Percentiles rank a stretch among this genome's conserved stretches.
phyloP scores from a whole-genome alignment of 2,329 filamentous ascomycete species.

The Alternaria rosae region DNA sequence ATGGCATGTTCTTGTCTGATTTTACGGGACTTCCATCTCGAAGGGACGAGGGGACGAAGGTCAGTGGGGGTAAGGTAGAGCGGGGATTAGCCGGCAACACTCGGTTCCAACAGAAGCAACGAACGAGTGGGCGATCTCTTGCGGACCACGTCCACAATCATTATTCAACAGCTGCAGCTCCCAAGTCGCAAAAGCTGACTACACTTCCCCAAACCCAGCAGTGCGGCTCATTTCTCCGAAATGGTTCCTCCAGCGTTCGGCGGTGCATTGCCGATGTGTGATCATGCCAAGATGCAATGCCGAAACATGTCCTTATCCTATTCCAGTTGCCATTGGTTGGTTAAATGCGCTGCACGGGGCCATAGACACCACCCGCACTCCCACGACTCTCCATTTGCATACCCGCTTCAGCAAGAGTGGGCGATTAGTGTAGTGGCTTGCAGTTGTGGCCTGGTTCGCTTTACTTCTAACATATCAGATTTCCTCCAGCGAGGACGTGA shows the following conservation, averaged over 20 bases:
- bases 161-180: not conserved
- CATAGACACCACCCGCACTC: not conserved
- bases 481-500: not conserved
- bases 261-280: not conserved
- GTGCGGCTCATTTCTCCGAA: not conserved
- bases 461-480: too few species aligned
- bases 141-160: not conserved
- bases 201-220: not conserved
- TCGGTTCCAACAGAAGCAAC: not conserved
- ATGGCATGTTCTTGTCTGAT: conserved; percentile 6
- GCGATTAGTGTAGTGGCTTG: not conserved
- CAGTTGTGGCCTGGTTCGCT: not conserved
- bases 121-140: not conserved
- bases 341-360: not conserved
- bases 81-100: not conserved
- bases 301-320: not conserved
- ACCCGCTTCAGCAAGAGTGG: not conserved
- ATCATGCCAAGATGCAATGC: not conserved
- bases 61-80: not conserved
- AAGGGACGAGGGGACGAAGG: too few species aligned
- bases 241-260: not conserved
- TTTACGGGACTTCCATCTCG: not conserved
- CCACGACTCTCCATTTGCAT: not conserved
- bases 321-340: not conserved
- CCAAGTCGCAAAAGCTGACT: not conserved